These are phyloP conservation scores for Phaeophleospora eucalypticola DNA, from an alignment of 2,329 filamentous ascomycete species.

Conservation along the genomic window DNA sequence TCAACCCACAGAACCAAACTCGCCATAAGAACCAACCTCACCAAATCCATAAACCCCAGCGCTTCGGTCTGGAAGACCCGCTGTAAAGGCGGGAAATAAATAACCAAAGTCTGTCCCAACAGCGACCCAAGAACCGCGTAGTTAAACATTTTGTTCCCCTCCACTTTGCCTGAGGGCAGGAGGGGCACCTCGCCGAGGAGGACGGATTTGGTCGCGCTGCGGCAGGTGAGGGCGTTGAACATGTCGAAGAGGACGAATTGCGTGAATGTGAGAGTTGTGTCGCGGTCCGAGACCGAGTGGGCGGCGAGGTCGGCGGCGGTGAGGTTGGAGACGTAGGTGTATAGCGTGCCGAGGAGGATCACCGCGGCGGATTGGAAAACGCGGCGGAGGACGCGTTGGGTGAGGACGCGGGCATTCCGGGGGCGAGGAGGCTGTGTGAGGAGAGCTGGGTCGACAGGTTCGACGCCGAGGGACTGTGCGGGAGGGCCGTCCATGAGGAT, in stretches of 20 bases:
- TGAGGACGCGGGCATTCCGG: slow-evolving; percentile 87
- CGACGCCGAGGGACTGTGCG: slow-evolving; percentile 92
- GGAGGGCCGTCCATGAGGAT: slow-evolving; percentile 99
- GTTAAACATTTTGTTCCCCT: slow-evolving; percentile 87
- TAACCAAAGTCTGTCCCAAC: slow-evolving; percentile 80
- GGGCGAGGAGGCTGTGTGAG: slow-evolving; percentile 87
- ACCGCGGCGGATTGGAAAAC: slow-evolving; percentile 83
- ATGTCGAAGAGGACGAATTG: slow-evolving; percentile 99
- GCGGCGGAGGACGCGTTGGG: slow-evolving; percentile 71
- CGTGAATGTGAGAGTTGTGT: slow-evolving; percentile 99
- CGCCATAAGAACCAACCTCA: slow-evolving; percentile 68
- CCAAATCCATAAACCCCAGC: slow-evolving; percentile 67
- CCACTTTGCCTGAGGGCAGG: slow-evolving; percentile 8
- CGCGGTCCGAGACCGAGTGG: slow-evolving; percentile 72
- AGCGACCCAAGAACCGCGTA: slow-evolving; percentile 86
- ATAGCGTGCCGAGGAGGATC: slow-evolving; percentile 89
- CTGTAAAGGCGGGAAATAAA: slow-evolving; percentile 92
- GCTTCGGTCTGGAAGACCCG: slow-evolving; percentile 94
- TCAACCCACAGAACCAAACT: slow-evolving; percentile 95
- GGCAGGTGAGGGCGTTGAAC: slow-evolving; percentile 95
- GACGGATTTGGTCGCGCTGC: slow-evolving; percentile 84
- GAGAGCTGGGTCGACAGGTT: slow-evolving; percentile 88
- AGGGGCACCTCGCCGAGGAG: slow-evolving; percentile 67
- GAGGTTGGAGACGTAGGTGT: slow-evolving; percentile 92
- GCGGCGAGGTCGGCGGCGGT: slow-evolving; percentile 59